phyloP scores from a whole-genome alignment of 73 alveolate species.

The Uronychia setigera region DNA sequence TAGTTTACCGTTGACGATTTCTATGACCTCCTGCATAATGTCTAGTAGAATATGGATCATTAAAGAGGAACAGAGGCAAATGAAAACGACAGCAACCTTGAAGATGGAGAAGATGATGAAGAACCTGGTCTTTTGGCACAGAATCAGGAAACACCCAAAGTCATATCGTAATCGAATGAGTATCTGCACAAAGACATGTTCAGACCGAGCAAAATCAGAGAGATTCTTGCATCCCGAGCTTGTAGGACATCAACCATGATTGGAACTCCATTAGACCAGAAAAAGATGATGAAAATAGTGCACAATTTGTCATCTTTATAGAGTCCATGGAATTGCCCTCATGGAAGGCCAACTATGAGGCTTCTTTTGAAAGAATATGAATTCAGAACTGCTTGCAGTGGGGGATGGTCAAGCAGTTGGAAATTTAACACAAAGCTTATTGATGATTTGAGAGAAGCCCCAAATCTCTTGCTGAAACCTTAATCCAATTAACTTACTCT shows the following conservation, averaged over 20 bases:
- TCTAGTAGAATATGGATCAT: constrained; percentile 38
- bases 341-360: constrained; percentile 98
- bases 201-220: constrained; percentile 82
- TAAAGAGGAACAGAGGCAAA: constrained; percentile 24
- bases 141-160: background rate
- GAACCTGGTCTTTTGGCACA: background rate
- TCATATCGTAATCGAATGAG: background rate
- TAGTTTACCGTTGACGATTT: constrained; percentile 52
- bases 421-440: no score
- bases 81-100: no score
- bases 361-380: constrained; percentile 65
- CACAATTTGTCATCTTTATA: constrained; percentile 81
- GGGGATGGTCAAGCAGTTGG: no score
- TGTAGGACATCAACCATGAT: constrained; percentile 96
- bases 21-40: constrained; percentile 32
- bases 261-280: constrained; percentile 80
- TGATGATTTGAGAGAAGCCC: no score
- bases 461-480: no score
- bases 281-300: constrained; percentile 86
- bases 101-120: background rate
- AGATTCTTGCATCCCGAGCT: constrained; percentile 94
- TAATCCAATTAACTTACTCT: no score
- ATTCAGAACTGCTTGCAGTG: background rate
- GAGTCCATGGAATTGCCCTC: constrained; percentile 99
- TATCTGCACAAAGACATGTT: constrained; percentile 57